Evolutionary conservation across 1,284 basidiomycete species (phyloP).

Genomic region (Uromyces viciae-fabae): DNA sequence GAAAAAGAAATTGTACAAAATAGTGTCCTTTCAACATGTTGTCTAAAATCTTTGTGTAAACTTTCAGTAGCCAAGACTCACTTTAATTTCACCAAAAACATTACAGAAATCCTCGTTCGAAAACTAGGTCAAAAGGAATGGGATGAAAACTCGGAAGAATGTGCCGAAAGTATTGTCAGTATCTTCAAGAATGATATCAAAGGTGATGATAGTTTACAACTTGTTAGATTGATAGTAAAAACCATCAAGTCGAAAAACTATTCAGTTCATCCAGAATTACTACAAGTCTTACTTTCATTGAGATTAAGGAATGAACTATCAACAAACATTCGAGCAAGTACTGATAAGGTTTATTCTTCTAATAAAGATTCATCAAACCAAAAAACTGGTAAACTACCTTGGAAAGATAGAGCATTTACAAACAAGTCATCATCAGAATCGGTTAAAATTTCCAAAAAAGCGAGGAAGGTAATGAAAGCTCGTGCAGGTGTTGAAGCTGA

Average conservation of each 20-base stretch:
- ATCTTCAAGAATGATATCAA: conserved; percentile 77
- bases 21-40: conserved; percentile 67
- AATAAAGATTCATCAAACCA: not conserved
- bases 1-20: conserved; percentile 64
- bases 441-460: conserved; percentile 83
- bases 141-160: conserved; percentile 68
- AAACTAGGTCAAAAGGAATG: conserved; percentile 78
- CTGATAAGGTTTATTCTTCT: conserved; percentile 55
- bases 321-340: conserved; percentile 67
- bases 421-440: conserved; percentile 60
- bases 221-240: conserved; percentile 83
- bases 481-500: conserved; percentile 79
- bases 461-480: conserved; percentile 73
- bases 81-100: conserved; percentile 94
- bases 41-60: conserved; percentile 80
- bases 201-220: conserved; percentile 73
- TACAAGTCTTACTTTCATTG: conserved; percentile 78
- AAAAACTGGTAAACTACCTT: conserved; percentile 51
- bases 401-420: conserved; percentile 55
- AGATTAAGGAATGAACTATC: conserved; percentile 79
- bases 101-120: conserved; percentile 81
- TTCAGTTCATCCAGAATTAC: conserved; percentile 80
- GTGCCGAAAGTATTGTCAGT: conserved; percentile 71
- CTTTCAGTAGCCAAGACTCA: conserved; percentile 78
- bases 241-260: conserved; percentile 94